Conservation (phyloP, 2,329 filamentous ascomycete genomes). For the Fusarium sp. region DNA sequence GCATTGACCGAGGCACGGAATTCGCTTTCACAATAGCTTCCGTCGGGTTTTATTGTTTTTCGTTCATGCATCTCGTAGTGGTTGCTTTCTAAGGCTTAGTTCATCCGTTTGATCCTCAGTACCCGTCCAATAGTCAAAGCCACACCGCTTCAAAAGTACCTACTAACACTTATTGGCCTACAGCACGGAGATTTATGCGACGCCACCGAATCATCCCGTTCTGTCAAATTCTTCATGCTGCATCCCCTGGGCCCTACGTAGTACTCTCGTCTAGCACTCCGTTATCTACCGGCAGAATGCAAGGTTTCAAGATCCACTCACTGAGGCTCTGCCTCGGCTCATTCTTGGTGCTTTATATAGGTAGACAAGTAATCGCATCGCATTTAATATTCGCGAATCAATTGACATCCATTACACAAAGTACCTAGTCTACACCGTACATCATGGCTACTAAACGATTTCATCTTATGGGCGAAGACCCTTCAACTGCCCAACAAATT, state of each 20-base stretch:
- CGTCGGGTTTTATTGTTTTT: not conserved
- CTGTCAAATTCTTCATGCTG: conserved; percentile 21
- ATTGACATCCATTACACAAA: not conserved
- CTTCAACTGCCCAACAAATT: conserved; percentile 54
- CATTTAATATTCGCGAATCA: conserved; percentile 1
- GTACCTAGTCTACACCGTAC: not conserved
- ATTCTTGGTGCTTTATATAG: conserved; percentile 28
- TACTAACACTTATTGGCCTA: not conserved
- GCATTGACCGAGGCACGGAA: conserved; percentile 28
- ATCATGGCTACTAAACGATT: conserved; percentile 57
- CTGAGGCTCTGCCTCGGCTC: conserved; percentile 22
- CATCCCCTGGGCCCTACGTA: too few relatives aligned
- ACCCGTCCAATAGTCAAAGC: not conserved
- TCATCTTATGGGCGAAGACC: conserved; percentile 58
- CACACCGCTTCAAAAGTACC: not conserved
- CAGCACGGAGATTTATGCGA: conserved; percentile 25
- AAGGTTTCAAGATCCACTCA: conserved; percentile 21
- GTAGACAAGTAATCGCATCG: conserved; percentile 11
- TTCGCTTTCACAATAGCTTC: conserved; percentile 17
- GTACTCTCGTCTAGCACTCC: conserved; percentile 20
- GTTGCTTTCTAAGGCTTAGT: too few relatives aligned
- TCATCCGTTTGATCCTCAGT: not conserved
- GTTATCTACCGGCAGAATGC: conserved; percentile 23
- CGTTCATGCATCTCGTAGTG: too few relatives aligned
- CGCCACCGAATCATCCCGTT: conserved; percentile 25